Evolutionary conservation across 2,329 filamentous ascomycete genomes (phyloP), one percentile per base, ranked within the genome.

Genomic region (Verticillium albo-atrum): DNA sequence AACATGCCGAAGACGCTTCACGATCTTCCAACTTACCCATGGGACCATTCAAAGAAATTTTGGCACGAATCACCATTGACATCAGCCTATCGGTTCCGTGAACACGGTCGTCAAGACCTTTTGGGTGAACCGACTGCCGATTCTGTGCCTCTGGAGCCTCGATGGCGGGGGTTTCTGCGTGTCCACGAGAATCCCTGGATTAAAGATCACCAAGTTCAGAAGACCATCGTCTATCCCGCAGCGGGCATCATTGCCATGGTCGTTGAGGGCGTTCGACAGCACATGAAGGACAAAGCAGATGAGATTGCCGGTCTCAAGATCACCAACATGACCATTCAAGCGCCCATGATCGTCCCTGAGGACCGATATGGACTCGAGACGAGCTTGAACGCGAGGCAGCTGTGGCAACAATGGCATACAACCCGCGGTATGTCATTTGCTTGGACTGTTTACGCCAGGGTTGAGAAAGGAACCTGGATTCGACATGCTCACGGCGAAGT

Each of bases 51-150:
- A 27, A 80, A 75, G 27, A 70, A 67, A 1, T 82, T 83, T 66
- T 85, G 82, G 82, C 76, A 81, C 61, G 82, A 85, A 60, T 79
- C 79, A 1, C 76, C 79, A 47, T 65, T 80, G 2, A 78, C 77
- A 23, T 66, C 68, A 15, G 72, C 76, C 12, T 75, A 75, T 54
- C 75, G 81, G 3, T 76, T 79, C 59, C 73, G 79, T 15, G 69
- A 74, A 27, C 76, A 75, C 57, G 74, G 76, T 2, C 74, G 81
- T 12, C 77, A 79, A 51, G 82, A 85, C 60, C 71, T 85, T 2
- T 77, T 85, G 27, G 82, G 82, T 0, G 72, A 76, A 1, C 77
- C 73, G 0, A 75, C 75, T 2, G 70, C 72, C 1, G 78, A 81
- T 61, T 76, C 75, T 3, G 74, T 73, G n/a, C 71, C 75, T 0